These are phyloP conservation scores for Sugiyamaella novakii DNA, from an alignment of 1,139 yeast species.

Conservation along the genomic window DNA sequence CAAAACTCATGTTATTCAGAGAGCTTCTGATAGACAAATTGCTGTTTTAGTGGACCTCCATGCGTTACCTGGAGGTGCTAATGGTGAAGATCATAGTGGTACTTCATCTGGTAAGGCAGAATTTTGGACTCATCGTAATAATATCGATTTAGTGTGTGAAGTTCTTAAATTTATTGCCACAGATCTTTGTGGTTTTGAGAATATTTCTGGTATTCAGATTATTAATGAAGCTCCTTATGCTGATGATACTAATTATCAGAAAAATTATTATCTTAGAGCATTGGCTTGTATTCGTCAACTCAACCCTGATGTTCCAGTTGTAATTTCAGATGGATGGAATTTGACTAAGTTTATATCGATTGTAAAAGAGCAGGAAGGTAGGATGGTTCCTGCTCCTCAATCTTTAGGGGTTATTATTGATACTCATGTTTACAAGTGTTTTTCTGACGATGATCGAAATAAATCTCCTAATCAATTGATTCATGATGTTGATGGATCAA, in stretches of 20 bases:
- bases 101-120: slow-evolving; percentile 59
- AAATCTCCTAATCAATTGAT: slow-evolving; percentile 68
- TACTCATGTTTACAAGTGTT: slow-evolving; percentile 84
- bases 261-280: slow-evolving; percentile 69
- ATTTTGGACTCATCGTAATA: slow-evolving; percentile 57
- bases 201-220: slow-evolving; percentile 78
- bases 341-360: slow-evolving; percentile 76
- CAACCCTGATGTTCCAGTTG: slow-evolving; percentile 63
- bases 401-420: slow-evolving; percentile 72
- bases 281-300: slow-evolving; percentile 58
- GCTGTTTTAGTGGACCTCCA: slow-evolving; percentile 84
- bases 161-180: slow-evolving; percentile 61
- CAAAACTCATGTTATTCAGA: slow-evolving; percentile 52
- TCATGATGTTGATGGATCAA: slow-evolving; percentile 54
- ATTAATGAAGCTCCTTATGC: slow-evolving; percentile 82
- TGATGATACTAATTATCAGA: slow-evolving; percentile 47
- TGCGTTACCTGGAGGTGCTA: slow-evolving; percentile 92
- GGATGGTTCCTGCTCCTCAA: slow-evolving; percentile 31
- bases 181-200: slow-evolving; percentile 60
- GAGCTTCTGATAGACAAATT: slow-evolving; percentile 59
- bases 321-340: slow-evolving; percentile 96
- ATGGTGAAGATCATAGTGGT: slow-evolving; percentile 83
- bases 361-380: slow-evolving; percentile 52
- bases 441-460: slow-evolving; percentile 69
- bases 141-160: slow-evolving; percentile 53